A percentile compares a stretch with the other conserved stretches of the same genome.
phyloP scores from a whole-genome alignment of 495 filamentous ascomycete genomes.

The Coniosporium apollinis region DNA sequence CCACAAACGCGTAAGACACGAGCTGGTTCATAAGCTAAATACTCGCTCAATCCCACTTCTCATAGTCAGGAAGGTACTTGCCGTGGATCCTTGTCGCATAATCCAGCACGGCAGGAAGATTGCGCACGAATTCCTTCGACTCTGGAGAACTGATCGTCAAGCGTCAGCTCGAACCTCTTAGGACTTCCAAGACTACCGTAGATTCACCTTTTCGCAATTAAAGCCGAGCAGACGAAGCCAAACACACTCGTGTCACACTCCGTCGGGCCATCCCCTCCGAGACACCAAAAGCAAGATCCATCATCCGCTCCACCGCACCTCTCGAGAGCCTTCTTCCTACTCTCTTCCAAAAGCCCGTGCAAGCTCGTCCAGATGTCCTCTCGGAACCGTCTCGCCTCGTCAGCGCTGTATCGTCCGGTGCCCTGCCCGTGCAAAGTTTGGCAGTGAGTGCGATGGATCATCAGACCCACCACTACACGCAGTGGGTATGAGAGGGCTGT shows the following conservation, averaged over 20 bases:
- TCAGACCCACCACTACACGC: conserved; percentile 33
- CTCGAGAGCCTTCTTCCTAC: conserved; percentile 10
- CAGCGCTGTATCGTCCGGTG: conserved; percentile 28
- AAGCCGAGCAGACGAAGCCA: conserved; percentile 34
- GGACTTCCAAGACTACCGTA: too few species aligned
- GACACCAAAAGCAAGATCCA: conserved; percentile 44
- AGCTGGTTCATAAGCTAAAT: too few species aligned
- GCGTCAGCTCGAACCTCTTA: too few species aligned
- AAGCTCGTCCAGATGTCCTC: conserved; percentile 37
- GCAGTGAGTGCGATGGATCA: conserved; percentile 29
- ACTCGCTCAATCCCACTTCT: conserved; percentile 23
- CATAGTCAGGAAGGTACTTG: conserved; percentile 43
- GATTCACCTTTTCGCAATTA: conserved; percentile 38
- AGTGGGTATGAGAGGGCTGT: conserved; percentile 31
- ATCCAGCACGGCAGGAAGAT: conserved; percentile 33
- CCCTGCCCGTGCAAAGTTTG: conserved; percentile 38
- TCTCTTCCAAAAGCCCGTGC: conserved; percentile 23
- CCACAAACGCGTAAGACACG: too few species aligned
- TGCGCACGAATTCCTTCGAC: conserved; percentile 25
- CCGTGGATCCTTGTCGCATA: conserved; percentile 42
- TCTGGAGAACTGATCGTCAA: conserved; percentile 36
- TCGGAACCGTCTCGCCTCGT: conserved; percentile 31
- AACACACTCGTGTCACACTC: conserved; percentile 41
- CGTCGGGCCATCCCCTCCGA: conserved; percentile 35
- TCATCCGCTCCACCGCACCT: too few species aligned